Evolutionary conservation across 805 yeast species (phyloP).

Genomic region (Sugiyamaella chiloensis): DNA sequence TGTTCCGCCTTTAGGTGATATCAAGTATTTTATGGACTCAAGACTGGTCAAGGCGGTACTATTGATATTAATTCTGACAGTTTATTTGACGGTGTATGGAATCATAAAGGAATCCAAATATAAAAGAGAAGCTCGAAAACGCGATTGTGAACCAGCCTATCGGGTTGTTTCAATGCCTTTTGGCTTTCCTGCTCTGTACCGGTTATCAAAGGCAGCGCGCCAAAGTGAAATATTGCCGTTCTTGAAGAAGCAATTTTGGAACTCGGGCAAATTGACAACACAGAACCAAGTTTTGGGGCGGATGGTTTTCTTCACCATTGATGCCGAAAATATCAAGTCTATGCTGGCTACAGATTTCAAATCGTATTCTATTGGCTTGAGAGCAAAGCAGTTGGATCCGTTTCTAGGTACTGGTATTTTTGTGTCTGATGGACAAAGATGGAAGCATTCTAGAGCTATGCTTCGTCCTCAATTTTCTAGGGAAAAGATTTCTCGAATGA

Average conservation of each 20-base stretch:
- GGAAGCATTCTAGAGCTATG: slow-evolving; percentile 38
- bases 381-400: slow-evolving; percentile 29
- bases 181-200: not conserved
- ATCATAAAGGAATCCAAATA: not conserved
- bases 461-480: slow-evolving; percentile 37
- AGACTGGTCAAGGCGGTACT: too few species aligned
- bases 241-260: not conserved
- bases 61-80: too few species aligned
- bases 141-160: not conserved
- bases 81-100: too few species aligned
- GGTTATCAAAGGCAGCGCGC: not conserved
- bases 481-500: slow-evolving; percentile 32
- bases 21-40: too few species aligned
- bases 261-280: not conserved
- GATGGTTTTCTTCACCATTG: slow-evolving; percentile 23
- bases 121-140: not conserved
- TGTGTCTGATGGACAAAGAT: slow-evolving; percentile 33
- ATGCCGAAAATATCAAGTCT: slow-evolving; percentile 36
- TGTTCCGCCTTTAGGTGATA: too few species aligned
- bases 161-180: not conserved
- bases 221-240: not conserved
- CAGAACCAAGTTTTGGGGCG: not conserved
- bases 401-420: slow-evolving; percentile 38
- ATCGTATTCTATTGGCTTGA: slow-evolving; percentile 33
- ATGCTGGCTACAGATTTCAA: slow-evolving; percentile 34